A percentile compares a stretch with the other conserved stretches of the same genome.
Evolutionary conservation across 768 basidiomycete genomes (phyloP).

Genomic region (Phlebiopsis flavidoalba): DNA sequence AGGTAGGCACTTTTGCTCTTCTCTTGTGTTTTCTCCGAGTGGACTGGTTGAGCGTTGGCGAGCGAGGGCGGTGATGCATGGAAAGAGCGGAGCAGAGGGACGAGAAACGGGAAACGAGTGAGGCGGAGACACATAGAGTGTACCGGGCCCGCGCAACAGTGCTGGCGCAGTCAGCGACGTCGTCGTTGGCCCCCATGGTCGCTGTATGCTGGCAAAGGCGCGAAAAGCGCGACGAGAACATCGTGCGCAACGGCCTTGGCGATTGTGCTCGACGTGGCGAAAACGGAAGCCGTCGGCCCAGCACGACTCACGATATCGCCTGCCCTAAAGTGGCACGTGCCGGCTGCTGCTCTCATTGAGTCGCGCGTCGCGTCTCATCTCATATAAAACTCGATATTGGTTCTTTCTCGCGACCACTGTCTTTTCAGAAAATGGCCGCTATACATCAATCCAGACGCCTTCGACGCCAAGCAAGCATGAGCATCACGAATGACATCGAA

Average conservation of each 20-base stretch:
- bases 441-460: conserved; percentile 36
- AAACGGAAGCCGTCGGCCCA: conserved; percentile 7
- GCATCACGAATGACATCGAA: conserved; percentile 44
- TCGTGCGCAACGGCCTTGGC: conserved; percentile 8
- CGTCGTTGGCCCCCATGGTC: not conserved
- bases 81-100: conserved; percentile 44
- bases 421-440: conserved; percentile 20
- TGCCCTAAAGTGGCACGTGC: conserved; percentile 21
- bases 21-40: conserved; percentile 62
- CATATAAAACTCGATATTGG: not conserved
- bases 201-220: conserved; percentile 6
- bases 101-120: conserved; percentile 1
- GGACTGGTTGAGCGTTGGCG: conserved; percentile 83
- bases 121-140: conserved; percentile 7
- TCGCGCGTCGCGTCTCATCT: conserved; percentile 16
- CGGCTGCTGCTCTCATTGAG: conserved; percentile 6
- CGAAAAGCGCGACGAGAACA: conserved; percentile 22
- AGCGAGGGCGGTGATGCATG: conserved; percentile 53
- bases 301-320: conserved; percentile 17
- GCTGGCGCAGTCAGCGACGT: not conserved
- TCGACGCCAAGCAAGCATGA: conserved; percentile 36
- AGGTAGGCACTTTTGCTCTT: conserved; percentile 47
- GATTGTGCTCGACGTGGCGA: conserved; percentile 1
- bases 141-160: not conserved
- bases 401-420: not conserved